Evolutionary conservation across 345 rosid species (phyloP).

Genomic region (Lepidium africanum): DNA sequence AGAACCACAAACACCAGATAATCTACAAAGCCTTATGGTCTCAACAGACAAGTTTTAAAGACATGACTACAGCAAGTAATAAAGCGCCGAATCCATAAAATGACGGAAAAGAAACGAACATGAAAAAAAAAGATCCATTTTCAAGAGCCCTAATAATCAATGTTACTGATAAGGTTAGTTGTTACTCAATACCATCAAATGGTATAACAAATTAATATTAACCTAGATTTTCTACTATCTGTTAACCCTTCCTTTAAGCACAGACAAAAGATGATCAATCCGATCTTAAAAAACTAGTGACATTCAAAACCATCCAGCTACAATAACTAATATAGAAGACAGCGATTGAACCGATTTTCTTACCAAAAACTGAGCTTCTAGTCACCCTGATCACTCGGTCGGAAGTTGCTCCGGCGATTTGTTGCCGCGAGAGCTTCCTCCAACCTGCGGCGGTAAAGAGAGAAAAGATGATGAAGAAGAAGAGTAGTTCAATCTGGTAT

Average conservation of each 20-base stretch:
- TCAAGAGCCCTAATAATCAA: neutral
- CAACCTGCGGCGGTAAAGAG: slow-evolving; percentile 8
- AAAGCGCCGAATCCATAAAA: neutral
- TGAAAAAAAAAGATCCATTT: neutral
- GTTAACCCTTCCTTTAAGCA: neutral
- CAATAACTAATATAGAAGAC: neutral
- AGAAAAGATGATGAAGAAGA: neutral
- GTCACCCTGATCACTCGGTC: slow-evolving; percentile 13
- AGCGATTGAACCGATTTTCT: neutral
- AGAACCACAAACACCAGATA: neutral
- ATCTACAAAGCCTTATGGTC: neutral
- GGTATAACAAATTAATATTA: neutral
- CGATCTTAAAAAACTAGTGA: neutral
- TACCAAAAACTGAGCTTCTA: slow-evolving; percentile 20
- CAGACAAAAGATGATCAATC: neutral
- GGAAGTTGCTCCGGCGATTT: slow-evolving; percentile 14
- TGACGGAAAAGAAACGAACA: neutral
- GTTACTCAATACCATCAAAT: neutral
- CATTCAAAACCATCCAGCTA: neutral
- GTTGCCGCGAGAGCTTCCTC: slow-evolving; percentile 11
- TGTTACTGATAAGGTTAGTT: neutral
- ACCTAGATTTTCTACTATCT: neutral
- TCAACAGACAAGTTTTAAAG: neutral
- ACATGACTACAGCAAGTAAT: neutral
- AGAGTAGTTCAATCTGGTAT: neutral